Conservation (phyloP, 2,329 filamentous ascomycete species). For the Botrytis aclada region DNA sequence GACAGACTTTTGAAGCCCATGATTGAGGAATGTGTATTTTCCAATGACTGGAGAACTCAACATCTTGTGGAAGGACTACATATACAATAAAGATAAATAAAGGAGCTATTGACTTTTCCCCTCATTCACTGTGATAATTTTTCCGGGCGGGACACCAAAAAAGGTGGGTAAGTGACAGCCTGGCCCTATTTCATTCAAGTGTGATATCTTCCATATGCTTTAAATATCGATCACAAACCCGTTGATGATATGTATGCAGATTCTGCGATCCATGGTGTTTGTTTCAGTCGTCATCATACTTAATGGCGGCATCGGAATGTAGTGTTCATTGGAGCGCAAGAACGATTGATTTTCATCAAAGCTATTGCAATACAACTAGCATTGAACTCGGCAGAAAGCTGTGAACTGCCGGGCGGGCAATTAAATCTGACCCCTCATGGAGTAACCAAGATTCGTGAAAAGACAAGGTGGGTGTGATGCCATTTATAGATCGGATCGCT, state of each 20-base stretch:
- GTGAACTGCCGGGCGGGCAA: background rate
- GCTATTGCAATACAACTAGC: background rate
- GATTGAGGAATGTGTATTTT: background rate
- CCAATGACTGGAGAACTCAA: background rate
- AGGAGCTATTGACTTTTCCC: no score
- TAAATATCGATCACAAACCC: background rate
- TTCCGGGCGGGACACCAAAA: background rate
- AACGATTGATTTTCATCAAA: background rate
- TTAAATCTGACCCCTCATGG: background rate
- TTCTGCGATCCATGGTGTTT: background rate
- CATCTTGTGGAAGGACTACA: background rate
- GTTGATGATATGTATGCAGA: background rate
- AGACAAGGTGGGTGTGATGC: background rate
- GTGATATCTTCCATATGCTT: background rate
- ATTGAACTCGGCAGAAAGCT: background rate
- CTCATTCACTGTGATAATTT: background rate
- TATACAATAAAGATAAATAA: background rate
- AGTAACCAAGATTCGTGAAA: background rate
- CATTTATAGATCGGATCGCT: background rate
- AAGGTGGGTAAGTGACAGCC: background rate
- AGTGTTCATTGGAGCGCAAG: background rate
- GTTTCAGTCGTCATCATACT: background rate
- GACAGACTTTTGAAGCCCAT: slow-evolving; percentile 4
- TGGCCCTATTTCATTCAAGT: no score
- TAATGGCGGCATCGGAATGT: no score